Percentiles rank a stretch among this genome's conserved stretches.
These are phyloP conservation scores for Babesia gibsoni DNA, from an alignment of 169 alveolate species.

Conservation along the genomic window DNA sequence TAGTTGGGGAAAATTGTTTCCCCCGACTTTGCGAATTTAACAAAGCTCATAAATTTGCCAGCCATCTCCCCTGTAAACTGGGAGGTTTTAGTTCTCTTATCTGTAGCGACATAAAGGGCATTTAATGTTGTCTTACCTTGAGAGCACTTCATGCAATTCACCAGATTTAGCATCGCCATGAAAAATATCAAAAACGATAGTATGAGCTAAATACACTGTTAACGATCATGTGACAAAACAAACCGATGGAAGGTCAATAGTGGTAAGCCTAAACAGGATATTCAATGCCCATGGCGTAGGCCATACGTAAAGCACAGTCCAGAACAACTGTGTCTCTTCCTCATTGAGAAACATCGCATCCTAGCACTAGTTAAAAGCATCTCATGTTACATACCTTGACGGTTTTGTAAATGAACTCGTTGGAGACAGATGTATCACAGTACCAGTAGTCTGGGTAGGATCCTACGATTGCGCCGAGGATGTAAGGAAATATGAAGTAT, in stretches of 20 bases:
- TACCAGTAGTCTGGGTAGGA: conserved; percentile 43
- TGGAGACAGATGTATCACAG: conserved; percentile 10
- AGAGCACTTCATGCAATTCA: conserved; percentile 26
- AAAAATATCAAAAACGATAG: conserved; percentile 28
- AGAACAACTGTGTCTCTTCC: conserved; percentile 33
- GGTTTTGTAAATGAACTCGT: conserved; percentile 15
- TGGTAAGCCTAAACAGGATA: conserved; percentile 12
- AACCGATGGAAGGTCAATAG: conserved; percentile 32
- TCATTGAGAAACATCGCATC: conserved; percentile 38
- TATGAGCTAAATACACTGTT: conserved; percentile 6
- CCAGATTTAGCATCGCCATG: conserved; percentile 22
- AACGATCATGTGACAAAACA: neutral
- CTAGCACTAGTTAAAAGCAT: neutral
- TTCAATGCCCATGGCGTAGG: conserved; percentile 41
- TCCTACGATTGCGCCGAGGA: conserved; percentile 28
- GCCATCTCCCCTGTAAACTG: conserved; percentile 1
- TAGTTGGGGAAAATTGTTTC: conserved; percentile 3
- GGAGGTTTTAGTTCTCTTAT: conserved; percentile 12
- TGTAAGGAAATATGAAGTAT: conserved; percentile 37
- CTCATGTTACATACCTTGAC: neutral
- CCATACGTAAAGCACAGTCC: conserved; percentile 31
- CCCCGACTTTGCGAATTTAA: neutral
- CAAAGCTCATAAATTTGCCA: neutral
- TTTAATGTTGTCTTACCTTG: conserved; percentile 1
- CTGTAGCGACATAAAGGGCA: neutral